Evolutionary conservation across 495 filamentous ascomycete species (phyloP), one percentile per base, ranked within the genome.

Genomic region (Amorphotheca resinae): DNA sequence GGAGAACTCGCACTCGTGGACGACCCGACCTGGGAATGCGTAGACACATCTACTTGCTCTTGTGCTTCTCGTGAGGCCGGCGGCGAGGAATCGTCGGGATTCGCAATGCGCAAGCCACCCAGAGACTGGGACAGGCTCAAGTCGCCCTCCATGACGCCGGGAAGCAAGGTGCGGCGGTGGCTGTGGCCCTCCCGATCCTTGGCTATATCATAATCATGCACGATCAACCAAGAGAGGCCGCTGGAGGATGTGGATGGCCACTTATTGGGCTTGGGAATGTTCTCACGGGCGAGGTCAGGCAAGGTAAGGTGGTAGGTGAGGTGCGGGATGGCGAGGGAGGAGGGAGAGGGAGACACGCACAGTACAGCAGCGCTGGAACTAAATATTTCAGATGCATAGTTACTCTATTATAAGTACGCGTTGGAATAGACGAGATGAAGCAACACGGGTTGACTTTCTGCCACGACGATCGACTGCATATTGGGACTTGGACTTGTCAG

Each of bases 51-150:
- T n/a, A n/a, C n/a, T 28, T 28, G 25, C 11, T 11, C 25, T 28
- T 28, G 25, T 28, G 25, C 5, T 9, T 45, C 43, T 48, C 64
- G 64, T n/a, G 76, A 64, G 32, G 64, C 61, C 48, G 68, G 64
- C 31, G 81, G 68, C 22, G 81, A 77, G 36, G 74, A 23, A 61
- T 91, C 78, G 68, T 95, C 89, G 32, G 93, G 91, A 60, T 99
- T 99, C 48, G 93, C 93, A 56, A 96, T 96, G 52, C 91, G 83
- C 60, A 99, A 69, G 51, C 93, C 93, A 41, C 93, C 93, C 50
- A 99, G 71, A 45, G 86, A 82, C 63, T 87, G 83, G 42, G 91
- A 93, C 38, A 98, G 76, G 60, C 84, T 95, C 51, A 95, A 64
- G 63, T 95, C 89, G 56, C 83, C 84, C 59, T 89, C 83, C 89